phyloP scores from a whole-genome alignment of 495 filamentous ascomycete genomes.

The Neurospora africana region DNA sequence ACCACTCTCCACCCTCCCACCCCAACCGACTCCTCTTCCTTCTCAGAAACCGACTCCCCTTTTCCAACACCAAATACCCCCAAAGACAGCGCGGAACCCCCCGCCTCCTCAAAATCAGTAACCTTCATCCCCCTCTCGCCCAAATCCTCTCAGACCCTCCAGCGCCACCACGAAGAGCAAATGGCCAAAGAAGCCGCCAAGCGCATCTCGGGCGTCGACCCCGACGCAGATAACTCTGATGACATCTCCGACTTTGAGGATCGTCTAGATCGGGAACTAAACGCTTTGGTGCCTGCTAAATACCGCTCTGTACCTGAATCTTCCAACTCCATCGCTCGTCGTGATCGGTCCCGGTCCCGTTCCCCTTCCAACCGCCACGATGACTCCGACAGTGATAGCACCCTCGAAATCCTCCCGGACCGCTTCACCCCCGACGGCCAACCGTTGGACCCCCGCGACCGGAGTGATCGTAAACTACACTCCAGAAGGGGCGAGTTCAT shows the following conservation, averaged over 20 bases:
- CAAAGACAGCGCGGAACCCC: slow-evolving; percentile 7
- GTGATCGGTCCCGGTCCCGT: slow-evolving; percentile 7
- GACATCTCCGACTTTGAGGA: slow-evolving; percentile 3
- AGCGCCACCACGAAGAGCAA: slow-evolving; percentile 22
- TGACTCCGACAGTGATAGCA: slow-evolving; percentile 10
- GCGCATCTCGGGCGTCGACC: slow-evolving; percentile 5
- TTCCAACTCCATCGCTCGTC: slow-evolving; percentile 3
- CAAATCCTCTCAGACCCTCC: slow-evolving; percentile 28
- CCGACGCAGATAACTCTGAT: neutral
- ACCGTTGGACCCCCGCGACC: slow-evolving; percentile 21
- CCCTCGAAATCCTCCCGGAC: slow-evolving; percentile 44
- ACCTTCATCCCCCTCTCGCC: slow-evolving; percentile 36
- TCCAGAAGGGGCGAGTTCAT: slow-evolving; percentile 20
- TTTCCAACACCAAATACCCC: neutral
- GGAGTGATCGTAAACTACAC: neutral
- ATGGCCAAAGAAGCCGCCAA: slow-evolving; percentile 7
- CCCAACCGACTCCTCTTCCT: neutral
- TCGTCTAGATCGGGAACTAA: neutral
- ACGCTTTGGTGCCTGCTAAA: slow-evolving; percentile 14
- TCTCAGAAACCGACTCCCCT: neutral
- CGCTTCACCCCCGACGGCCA: slow-evolving; percentile 55
- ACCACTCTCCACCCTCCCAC: neutral
- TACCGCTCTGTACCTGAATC: slow-evolving; percentile 21
- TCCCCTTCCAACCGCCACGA: slow-evolving; percentile 14
- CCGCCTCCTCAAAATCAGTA: slow-evolving; percentile 26